Evolutionary conservation across 495 filamentous ascomycete genomes (phyloP), one percentile per base, ranked within the genome.

Genomic region (Thozetella sp.): DNA sequence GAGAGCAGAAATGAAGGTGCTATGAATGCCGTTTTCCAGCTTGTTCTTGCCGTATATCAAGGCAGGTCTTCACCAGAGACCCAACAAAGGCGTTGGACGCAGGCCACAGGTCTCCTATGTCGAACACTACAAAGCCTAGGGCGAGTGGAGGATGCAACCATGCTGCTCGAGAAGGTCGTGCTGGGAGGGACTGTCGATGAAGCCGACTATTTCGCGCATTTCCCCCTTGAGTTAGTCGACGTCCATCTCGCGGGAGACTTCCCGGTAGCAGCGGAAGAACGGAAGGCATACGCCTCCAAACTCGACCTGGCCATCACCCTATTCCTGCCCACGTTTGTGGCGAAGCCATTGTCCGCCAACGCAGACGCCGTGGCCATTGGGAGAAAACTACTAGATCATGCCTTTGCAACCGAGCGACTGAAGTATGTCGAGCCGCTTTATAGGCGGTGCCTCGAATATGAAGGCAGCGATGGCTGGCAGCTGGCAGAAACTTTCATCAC

Each of bases 101-200:
- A 71, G 34, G 63, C 72, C 22, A 73, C 73, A 1, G 63, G 63
- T n/a, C 46, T 63, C 51, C 65, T 84, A n/a, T 75, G 68, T 19
- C 69, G 63, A 20, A 63, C 68, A 19, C 82, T 69, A 30, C 64
- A 64, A 51, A 61, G 63, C 19, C 3, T 60, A 25, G 65, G 56
- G 1, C 64, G 60, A 27, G 65, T 69, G 25, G 70, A 73, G 1
- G 66, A 69, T 22, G 74, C 75, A 1, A 64, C 52, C 9, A 62
- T 60, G 20, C 55, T 84, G 4, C 59, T 80, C 1, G 15, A 37
- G 15, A n/a, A 40, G 20, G 58, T 79, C 1, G 24, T 72, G 20
- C 25, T 23, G 3, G 53, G 67, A 2, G 73, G 70, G 0, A 48
- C 67, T 1, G 43, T 83, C 0, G 56, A 70, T 2, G 74, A 79